A percentile compares a stretch with the other conserved stretches of the same genome.
phyloP scores from a whole-genome alignment of 345 rosid species.

The Balakata baccata region DNA sequence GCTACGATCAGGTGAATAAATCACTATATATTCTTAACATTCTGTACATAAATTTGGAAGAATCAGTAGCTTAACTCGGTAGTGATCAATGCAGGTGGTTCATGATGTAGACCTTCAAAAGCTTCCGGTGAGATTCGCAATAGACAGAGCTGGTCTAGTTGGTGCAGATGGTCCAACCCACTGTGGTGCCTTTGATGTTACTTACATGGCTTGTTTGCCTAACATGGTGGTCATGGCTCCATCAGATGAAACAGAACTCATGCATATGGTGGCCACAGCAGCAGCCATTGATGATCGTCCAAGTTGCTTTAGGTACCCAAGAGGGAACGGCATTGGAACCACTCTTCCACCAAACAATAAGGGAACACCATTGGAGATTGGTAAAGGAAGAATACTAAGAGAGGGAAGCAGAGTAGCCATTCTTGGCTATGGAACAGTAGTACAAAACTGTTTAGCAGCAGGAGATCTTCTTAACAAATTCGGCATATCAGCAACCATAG shows the following conservation, averaged over 20 bases:
- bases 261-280: conserved; percentile 58
- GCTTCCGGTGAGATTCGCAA: conserved; percentile 50
- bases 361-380: conserved; percentile 50
- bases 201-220: conserved; percentile 54
- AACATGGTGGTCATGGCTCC: conserved; percentile 68
- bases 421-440: conserved; percentile 44
- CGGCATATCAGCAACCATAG: conserved; percentile 38
- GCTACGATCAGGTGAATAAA: conserved; percentile 36
- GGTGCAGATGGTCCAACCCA: conserved; percentile 61
- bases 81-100: conserved; percentile 15
- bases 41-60: too few relatives aligned
- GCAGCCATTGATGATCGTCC: conserved; percentile 51
- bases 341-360: conserved; percentile 40
- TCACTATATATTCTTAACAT: too few relatives aligned
- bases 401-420: conserved; percentile 45
- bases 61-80: too few relatives aligned
- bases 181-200: conserved; percentile 50
- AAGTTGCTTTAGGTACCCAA: conserved; percentile 50
- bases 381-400: conserved; percentile 42
- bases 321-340: conserved; percentile 48
- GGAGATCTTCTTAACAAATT: conserved; percentile 26
- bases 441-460: conserved; percentile 42
- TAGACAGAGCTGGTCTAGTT: conserved; percentile 49
- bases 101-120: conserved; percentile 58
- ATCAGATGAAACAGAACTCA: conserved; percentile 47